Conservation (phyloP, 176 grass and related monocot genomes). For the Triticum monococcum region DNA sequence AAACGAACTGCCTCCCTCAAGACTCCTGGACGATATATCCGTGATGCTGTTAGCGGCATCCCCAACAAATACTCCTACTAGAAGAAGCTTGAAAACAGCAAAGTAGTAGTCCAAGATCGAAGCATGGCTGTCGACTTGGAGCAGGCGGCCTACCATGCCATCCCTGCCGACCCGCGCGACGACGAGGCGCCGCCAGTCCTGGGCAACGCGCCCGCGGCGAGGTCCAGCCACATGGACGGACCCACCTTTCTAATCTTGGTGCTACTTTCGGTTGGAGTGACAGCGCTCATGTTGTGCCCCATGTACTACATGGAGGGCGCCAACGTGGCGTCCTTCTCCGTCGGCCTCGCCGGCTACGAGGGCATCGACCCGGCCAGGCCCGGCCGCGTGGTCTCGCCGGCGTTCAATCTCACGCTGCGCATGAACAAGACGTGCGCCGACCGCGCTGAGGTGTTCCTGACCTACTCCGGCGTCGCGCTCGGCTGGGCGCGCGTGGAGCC, state of each 20-base stretch:
- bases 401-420: constrained; percentile 19
- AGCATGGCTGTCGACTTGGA: background rate
- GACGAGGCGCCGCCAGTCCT: background rate
- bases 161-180: background rate
- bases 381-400: constrained; percentile 10
- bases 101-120: background rate
- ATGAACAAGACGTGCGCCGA: constrained; percentile 6
- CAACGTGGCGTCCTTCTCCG: background rate
- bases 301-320: background rate
- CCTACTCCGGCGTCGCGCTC: constrained; percentile 21
- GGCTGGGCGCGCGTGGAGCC: constrained; percentile 20
- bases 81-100: background rate
- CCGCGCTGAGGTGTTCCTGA: background rate
- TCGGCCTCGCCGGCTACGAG: constrained; percentile 14
- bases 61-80: too few relatives aligned
- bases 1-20: background rate
- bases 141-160: background rate
- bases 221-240: background rate
- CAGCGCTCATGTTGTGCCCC: background rate
- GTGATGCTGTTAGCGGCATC: background rate
- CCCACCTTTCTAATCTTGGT: background rate
- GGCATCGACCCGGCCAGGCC: constrained; percentile 20
- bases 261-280: too few relatives aligned
- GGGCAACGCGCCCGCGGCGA: background rate
- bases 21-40: background rate